These are phyloP conservation scores for Tremellales sp. DNA, from an alignment of 1,284 basidiomycete genomes.

Conservation along the genomic window DNA sequence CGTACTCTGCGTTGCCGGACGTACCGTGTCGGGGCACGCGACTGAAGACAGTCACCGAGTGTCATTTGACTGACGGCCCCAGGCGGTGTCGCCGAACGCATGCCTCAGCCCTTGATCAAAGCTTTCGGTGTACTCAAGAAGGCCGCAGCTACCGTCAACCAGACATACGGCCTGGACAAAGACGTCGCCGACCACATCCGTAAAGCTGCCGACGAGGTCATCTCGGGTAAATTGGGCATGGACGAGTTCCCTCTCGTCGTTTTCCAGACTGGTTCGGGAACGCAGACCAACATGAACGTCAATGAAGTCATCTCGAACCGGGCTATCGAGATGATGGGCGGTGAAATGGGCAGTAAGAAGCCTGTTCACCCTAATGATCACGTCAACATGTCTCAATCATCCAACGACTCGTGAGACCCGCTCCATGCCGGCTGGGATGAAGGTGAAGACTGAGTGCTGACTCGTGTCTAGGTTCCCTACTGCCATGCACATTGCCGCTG, in stretches of 20 bases:
- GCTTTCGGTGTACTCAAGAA: conserved; percentile 98
- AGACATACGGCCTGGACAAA: conserved; percentile 79
- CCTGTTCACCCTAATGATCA: conserved; percentile 99
- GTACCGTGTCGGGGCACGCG: no score
- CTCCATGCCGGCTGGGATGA: background rate
- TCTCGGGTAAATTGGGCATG: conserved; percentile 78
- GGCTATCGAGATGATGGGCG: conserved; percentile 95
- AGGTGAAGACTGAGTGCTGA: no score
- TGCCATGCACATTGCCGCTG: conserved; percentile 97
- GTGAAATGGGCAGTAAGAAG: conserved; percentile 90
- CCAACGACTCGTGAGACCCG: conserved; percentile 83
- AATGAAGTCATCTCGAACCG: conserved; percentile 99
- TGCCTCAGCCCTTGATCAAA: conserved; percentile 91
- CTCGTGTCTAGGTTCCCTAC: conserved; percentile 99
- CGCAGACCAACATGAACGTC: conserved; percentile 99
- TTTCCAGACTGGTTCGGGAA: conserved; percentile 98
- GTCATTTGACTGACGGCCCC: conserved; percentile 2
- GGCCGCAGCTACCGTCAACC: conserved; percentile 90
- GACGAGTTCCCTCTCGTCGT: conserved; percentile 98
- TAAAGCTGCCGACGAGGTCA: conserved; percentile 96
- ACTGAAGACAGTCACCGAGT: background rate
- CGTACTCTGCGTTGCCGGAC: background rate
- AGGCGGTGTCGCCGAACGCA: conserved; percentile 77
- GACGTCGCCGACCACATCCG: conserved; percentile 87
- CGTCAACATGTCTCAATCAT: conserved; percentile 99